Base-by-base conservation (phyloP, 2,329 filamentous ascomycete species). In the Cladophialophora chaetospira region DNA sequence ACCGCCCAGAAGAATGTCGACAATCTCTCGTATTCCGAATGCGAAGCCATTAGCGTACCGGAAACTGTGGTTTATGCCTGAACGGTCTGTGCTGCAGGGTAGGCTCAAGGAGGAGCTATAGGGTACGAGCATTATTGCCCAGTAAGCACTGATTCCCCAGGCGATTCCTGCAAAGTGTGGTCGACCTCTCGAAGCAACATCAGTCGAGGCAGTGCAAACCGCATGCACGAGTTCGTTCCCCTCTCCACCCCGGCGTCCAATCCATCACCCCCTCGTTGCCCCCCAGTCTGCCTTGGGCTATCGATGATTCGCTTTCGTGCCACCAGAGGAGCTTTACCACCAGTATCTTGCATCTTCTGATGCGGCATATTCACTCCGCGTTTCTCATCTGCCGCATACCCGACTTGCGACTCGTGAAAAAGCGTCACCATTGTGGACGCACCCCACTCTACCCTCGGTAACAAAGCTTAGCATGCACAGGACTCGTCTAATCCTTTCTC, bases 381-480 rank as follows among this genome's bases (percentile, higher is more conserved):
- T 19, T 17, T 23, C n/a, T 35, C 25, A 8, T 33, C 44, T 47
- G 44, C 44, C 25, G 44, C 44, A 11, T 47, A 31, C 23, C 44
- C 44, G 25, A 47, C 15, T 23, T 25, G 19, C 2, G 2, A 40
- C 11, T 2, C 2, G 2, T 9, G 2, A 10, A 40, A 8, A 9
- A 33, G 23, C 42, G 23, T 45, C 23, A 45, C 42, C 25, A 28
- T 28, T 4, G 21, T 17, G 23, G 28, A 15, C 28, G n/a, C 42
- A 26, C 23, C 42, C 21, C 42, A 31, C 23, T 28, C 26, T 17
- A 13, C 15, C 36, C n/a, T 52, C 48, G 48, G 48, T 33, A 52
- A 43, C 23, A 52, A 52, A 52, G 48, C 48, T 52, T 52, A 43
- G 48, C 38, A 40, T 29, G 13, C 13, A 19, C 10, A 42, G 29